Percentiles rank a stretch among this genome's conserved stretches.
Conservation (phyloP, 306 rosid genomes). For the Medicago truncatula region DNA sequence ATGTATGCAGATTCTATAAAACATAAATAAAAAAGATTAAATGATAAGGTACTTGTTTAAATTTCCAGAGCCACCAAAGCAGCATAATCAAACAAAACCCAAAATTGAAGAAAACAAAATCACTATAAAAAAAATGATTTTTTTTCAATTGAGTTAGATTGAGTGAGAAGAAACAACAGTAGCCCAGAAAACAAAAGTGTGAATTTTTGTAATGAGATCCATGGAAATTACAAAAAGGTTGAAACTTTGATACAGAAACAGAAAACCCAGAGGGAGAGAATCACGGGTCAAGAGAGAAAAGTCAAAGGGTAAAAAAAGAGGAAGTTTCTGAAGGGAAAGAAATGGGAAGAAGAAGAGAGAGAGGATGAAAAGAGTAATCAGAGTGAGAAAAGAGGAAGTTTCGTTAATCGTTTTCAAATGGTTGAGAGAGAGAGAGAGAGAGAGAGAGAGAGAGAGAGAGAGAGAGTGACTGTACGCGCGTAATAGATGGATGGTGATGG, state of each 20-base stretch:
- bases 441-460: not conserved
- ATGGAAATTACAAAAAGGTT: not conserved
- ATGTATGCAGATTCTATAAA: constrained; percentile 3
- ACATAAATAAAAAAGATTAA: not conserved
- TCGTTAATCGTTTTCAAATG: constrained; percentile 58
- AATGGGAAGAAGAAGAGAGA: not conserved
- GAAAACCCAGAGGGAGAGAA: constrained; percentile 1
- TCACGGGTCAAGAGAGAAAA: not conserved
- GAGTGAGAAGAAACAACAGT: not conserved
- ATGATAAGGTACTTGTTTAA: constrained; percentile 25
- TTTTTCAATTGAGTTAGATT: not conserved
- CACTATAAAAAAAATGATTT: not conserved
- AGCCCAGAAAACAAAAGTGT: not conserved
- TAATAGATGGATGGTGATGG: not conserved
- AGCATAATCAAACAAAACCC: constrained; percentile 43
- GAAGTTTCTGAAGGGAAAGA: constrained; percentile 39
- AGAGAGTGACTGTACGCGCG: too few species aligned
- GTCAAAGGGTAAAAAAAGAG: constrained; percentile 39
- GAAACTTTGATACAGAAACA: not conserved
- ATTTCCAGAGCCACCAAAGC: constrained; percentile 50
- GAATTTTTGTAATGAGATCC: not conserved
- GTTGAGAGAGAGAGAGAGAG: constrained; percentile 38
- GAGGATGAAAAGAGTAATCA: not conserved
- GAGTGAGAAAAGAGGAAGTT: constrained; percentile 36
- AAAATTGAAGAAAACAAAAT: constrained; percentile 25